A percentile compares a stretch with the other conserved stretches of the same genome.
Conservation (phyloP, 805 yeast species). For the Kuraishia floccosa region DNA sequence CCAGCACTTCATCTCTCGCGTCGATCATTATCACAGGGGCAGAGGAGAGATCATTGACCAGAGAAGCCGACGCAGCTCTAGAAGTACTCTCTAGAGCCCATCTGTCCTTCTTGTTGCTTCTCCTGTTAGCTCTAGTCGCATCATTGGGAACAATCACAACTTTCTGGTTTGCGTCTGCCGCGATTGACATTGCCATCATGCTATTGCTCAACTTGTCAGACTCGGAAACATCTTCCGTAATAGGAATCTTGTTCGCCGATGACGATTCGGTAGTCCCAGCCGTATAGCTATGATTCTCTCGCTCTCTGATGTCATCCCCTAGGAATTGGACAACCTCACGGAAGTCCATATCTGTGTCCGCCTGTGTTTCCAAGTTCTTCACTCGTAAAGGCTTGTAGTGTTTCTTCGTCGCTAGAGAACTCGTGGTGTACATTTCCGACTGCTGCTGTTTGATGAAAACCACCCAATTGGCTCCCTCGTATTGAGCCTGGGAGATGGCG, state of each 20-base stretch:
- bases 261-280: not conserved
- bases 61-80: conserved; percentile 41
- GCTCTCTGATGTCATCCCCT: conserved; percentile 9
- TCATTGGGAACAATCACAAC: conserved; percentile 65
- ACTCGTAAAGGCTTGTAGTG: conserved; percentile 70
- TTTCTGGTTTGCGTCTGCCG: conserved; percentile 31
- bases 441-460: conserved; percentile 51
- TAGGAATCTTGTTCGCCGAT: not conserved
- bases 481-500: conserved; percentile 45
- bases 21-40: conserved; percentile 78
- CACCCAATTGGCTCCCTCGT: conserved; percentile 68
- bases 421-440: not conserved
- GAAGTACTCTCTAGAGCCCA: conserved; percentile 73
- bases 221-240: conserved; percentile 1
- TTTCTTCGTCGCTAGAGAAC: conserved; percentile 19
- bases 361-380: conserved; percentile 44
- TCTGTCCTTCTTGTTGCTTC: conserved; percentile 63
- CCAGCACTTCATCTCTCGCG: conserved; percentile 72
- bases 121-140: conserved; percentile 69
- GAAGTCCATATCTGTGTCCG: conserved; percentile 64
- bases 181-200: conserved; percentile 12
- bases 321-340: conserved; percentile 49
- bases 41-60: conserved; percentile 41
- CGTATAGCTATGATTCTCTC: conserved; percentile 4
- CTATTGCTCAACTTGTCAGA: not conserved